phyloP scores from a whole-genome alignment of 2,329 filamentous ascomycete species.

The Endoconidiophora laricicola region DNA sequence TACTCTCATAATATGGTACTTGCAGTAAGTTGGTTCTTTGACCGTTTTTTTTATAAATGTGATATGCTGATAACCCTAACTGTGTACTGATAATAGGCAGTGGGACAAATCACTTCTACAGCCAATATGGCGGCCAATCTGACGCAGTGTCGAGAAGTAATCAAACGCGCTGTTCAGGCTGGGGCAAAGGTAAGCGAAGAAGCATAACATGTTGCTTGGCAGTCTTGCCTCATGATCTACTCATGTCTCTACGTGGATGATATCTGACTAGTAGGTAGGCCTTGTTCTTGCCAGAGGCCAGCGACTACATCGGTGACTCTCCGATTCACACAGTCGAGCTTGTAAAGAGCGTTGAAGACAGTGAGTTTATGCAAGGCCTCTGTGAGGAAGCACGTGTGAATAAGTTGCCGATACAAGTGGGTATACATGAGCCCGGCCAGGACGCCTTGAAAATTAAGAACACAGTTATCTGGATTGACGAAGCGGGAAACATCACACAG shows the following conservation, averaged over 20 bases:
- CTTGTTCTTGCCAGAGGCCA: conserved; percentile 83
- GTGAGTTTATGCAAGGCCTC: conserved; percentile 62
- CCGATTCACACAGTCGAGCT: conserved; percentile 53
- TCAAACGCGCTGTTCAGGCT: conserved; percentile 4
- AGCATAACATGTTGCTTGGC: neutral
- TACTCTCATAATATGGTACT: neutral
- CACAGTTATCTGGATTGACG: conserved; percentile 31
- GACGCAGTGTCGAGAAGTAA: conserved; percentile 8
- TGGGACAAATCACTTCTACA: conserved; percentile 14
- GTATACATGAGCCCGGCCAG: conserved; percentile 59
- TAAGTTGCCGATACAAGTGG: conserved; percentile 62
- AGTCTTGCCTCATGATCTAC: neutral
- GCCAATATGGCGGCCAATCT: conserved; percentile 11
- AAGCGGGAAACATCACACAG: conserved; percentile 16
- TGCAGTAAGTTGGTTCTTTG: neutral
- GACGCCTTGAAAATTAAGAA: conserved; percentile 26
- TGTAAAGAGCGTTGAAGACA: conserved; percentile 46
- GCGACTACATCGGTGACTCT: conserved; percentile 67
- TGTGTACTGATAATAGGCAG: conserved; percentile 5
- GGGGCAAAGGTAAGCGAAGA: conserved; percentile 6
- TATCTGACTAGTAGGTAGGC: conserved; percentile 28
- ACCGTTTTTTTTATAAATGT: neutral
- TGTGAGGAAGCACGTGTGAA: conserved; percentile 47
- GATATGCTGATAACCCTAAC: neutral
- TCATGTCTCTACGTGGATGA: neutral